These are phyloP conservation scores for Candida anglica DNA, from an alignment of 805 yeast genomes.

Conservation along the genomic window DNA sequence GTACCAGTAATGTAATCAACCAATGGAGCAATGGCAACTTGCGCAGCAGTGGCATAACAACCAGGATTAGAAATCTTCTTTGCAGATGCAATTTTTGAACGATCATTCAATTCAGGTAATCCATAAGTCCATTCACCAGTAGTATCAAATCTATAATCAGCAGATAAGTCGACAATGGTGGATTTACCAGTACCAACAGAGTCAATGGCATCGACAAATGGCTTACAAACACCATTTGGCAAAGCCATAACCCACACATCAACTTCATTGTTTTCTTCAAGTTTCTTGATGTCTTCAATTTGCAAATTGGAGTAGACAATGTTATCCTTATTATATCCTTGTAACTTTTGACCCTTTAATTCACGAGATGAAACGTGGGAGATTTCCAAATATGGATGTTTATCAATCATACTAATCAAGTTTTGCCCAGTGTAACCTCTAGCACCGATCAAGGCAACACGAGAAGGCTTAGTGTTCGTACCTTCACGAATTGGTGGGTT, in stretches of 20 bases:
- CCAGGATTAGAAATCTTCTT: constrained; percentile 93
- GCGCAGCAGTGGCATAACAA: constrained; percentile 99
- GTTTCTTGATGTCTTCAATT: constrained; percentile 74
- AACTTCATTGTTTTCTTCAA: constrained; percentile 74
- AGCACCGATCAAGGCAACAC: constrained; percentile 95
- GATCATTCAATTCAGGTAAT: constrained; percentile 82
- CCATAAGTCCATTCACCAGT: constrained; percentile 92
- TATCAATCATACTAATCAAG: constrained; percentile 78
- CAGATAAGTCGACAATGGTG: constrained; percentile 88
- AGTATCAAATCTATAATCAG: constrained; percentile 92
- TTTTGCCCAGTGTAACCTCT: constrained; percentile 98
- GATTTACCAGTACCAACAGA: constrained; percentile 60
- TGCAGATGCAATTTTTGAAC: constrained; percentile 65
- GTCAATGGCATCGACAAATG: constrained; percentile 78
- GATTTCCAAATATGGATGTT: constrained; percentile 83
- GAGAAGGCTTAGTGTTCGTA: constrained; percentile 55
- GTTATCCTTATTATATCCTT: constrained; percentile 81
- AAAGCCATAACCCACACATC: constrained; percentile 99
- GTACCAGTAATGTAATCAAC: constrained; percentile 61
- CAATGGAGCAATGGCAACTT: constrained; percentile 85
- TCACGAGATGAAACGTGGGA: constrained; percentile 96
- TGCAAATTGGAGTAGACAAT: constrained; percentile 82
- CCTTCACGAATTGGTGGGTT: constrained; percentile 72
- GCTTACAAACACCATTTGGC: constrained; percentile 95
- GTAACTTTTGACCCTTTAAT: constrained; percentile 77